Conservation (phyloP, 768 basidiomycete genomes). For the Amylocystis lapponica region DNA sequence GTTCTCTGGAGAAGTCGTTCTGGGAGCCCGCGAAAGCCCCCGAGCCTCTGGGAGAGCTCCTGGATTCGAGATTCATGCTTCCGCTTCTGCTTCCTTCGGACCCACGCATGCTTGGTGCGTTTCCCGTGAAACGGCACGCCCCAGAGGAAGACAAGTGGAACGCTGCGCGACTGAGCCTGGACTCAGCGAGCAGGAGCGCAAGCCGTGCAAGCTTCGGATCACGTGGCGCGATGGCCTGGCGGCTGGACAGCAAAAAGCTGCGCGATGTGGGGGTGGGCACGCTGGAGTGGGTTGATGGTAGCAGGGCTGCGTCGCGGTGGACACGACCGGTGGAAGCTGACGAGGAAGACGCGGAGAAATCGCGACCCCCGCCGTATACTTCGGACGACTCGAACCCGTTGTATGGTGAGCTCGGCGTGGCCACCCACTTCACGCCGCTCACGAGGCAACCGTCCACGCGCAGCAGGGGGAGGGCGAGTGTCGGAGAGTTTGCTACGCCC, state of each 20-base stretch:
- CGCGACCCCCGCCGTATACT: conserved; percentile 22
- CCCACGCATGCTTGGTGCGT: conserved; percentile 68
- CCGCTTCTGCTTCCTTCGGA: conserved; percentile 81
- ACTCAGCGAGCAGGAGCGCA: conserved; percentile 29
- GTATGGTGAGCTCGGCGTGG: conserved; percentile 26
- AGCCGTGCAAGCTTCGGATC: conserved; percentile 33
- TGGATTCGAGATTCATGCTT: conserved; percentile 92
- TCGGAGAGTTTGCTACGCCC: conserved; percentile 7
- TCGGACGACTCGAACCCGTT: conserved; percentile 24
- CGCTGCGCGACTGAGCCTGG: conserved; percentile 18
- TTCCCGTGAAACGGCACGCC: conserved; percentile 43
- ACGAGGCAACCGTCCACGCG: conserved; percentile 61
- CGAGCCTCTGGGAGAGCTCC: conserved; percentile 80
- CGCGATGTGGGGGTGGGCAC: conserved; percentile 55
- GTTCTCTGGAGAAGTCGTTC: conserved; percentile 48
- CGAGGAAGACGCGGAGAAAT: conserved; percentile 36
- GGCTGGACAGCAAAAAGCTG: conserved; percentile 50
- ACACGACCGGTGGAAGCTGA: conserved; percentile 37
- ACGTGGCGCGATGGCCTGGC: conserved; percentile 49
- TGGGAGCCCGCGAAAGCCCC: conserved; percentile 81
- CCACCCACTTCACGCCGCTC: conserved; percentile 47
- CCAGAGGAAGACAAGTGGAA: conserved; percentile 27
- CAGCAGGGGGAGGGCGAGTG: conserved; percentile 38
- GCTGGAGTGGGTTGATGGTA: conserved; percentile 68
- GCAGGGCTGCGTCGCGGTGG: conserved; percentile 58